phyloP scores from a whole-genome alignment of 257 asterid species.

The Leptodermis oblonga region DNA sequence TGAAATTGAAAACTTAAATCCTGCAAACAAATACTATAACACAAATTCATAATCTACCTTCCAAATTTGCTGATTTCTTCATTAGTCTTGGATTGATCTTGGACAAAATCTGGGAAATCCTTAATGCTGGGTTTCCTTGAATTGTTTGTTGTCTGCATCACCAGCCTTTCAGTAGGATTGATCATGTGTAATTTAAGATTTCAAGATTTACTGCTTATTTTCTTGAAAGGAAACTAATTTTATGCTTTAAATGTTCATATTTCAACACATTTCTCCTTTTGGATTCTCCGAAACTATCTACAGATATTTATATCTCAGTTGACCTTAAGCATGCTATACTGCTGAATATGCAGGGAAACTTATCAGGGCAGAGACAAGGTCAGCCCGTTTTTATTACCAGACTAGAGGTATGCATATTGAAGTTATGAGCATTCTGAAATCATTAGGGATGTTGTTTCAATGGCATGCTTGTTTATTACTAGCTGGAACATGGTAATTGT shows the following conservation, averaged over 20 bases:
- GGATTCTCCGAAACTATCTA: slow-evolving; percentile 5
- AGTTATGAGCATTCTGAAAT: not conserved
- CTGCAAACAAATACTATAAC: too few relatives aligned
- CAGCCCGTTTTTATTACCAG: slow-evolving; percentile 75
- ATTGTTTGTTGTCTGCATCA: too few relatives aligned
- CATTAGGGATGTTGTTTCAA: not conserved
- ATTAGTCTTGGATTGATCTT: too few relatives aligned
- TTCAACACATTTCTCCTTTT: not conserved
- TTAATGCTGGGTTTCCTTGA: too few relatives aligned
- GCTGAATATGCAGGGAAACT: slow-evolving; percentile 57
- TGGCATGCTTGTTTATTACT: not conserved
- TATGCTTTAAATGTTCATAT: not conserved
- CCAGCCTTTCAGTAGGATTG: not conserved
- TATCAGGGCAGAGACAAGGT: slow-evolving; percentile 79
- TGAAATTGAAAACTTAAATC: too few relatives aligned
- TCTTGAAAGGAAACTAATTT: not conserved
- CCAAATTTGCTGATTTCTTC: too few relatives aligned
- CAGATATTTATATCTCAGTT: not conserved
- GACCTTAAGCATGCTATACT: slow-evolving; percentile 5
- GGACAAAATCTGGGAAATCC: too few relatives aligned
- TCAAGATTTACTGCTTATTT: not conserved
- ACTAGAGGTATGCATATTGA: slow-evolving; percentile 51
- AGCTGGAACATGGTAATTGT: not conserved
- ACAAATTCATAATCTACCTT: too few relatives aligned
- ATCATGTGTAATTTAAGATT: not conserved